Conservation (phyloP, 2,329 filamentous ascomycete genomes). For the Zymoseptoria passerinii region DNA sequence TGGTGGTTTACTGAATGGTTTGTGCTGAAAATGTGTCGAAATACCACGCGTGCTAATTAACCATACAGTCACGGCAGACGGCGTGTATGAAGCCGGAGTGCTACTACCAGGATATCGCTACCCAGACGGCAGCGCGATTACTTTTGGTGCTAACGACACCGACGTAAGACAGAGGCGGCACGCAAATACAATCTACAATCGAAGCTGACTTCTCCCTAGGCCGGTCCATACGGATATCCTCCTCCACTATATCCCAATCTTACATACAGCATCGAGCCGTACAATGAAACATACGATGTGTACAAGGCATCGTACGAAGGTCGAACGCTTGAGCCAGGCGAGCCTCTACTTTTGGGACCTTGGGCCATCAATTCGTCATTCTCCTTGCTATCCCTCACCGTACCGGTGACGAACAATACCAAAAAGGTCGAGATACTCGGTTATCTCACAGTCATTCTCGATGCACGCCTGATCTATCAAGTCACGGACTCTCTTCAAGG, state of each 20-base stretch:
- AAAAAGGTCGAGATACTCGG: conserved; percentile 59
- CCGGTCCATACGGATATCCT: conserved; percentile 53
- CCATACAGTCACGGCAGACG: background rate
- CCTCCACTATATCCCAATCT: conserved; percentile 69
- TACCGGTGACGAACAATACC: conserved; percentile 65
- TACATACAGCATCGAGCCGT: conserved; percentile 45
- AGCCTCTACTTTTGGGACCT: conserved; percentile 65
- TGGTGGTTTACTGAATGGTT: conserved; percentile 51
- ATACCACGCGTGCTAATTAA: background rate
- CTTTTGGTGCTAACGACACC: conserved; percentile 49
- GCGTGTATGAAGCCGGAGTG: background rate
- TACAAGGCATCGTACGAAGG: conserved; percentile 37
- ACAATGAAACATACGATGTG: conserved; percentile 29
- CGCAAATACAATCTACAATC: background rate
- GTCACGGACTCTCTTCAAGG: conserved; percentile 60
- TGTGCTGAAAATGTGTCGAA: background rate
- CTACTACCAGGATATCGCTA: conserved; percentile 18
- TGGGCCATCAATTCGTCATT: conserved; percentile 63
- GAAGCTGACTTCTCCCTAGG: conserved; percentile 12
- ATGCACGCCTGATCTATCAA: conserved; percentile 54
- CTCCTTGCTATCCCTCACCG: conserved; percentile 70
- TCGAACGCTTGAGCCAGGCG: conserved; percentile 35
- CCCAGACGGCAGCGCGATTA: conserved; percentile 50
- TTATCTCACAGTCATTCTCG: conserved; percentile 71
- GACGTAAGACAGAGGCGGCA: background rate